phyloP scores from a whole-genome alignment of 2,329 filamentous ascomycete species.

The Macrophomina pseudophaseolina region DNA sequence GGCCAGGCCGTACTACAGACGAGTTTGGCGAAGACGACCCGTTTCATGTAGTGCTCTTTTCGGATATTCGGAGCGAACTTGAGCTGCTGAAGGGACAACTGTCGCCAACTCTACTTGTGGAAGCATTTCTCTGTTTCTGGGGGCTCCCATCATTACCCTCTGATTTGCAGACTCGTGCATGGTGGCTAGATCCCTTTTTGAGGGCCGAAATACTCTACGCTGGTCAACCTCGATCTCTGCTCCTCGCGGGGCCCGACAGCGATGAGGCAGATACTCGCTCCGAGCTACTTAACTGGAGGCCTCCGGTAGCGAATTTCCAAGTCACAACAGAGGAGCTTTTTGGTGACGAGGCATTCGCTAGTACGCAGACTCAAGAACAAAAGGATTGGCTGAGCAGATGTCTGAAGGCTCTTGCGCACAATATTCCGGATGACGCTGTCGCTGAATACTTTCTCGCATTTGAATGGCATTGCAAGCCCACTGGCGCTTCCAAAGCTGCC shows the following conservation, averaged over 20 bases:
- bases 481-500: slow-evolving; percentile 69
- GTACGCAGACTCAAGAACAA: slow-evolving; percentile 36
- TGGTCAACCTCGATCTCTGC: neutral
- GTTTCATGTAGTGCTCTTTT: slow-evolving; percentile 79
- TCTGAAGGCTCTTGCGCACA: slow-evolving; percentile 63
- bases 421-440: slow-evolving; percentile 53
- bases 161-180: slow-evolving; percentile 35
- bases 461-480: slow-evolving; percentile 62
- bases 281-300: neutral
- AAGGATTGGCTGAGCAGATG: slow-evolving; percentile 57
- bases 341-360: neutral
- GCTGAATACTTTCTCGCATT: slow-evolving; percentile 75
- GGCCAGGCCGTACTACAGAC: slow-evolving; percentile 77
- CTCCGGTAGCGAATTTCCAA: neutral
- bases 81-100: slow-evolving; percentile 46
- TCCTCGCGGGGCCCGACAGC: neutral
- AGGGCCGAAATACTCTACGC: slow-evolving; percentile 40
- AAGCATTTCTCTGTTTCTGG: slow-evolving; percentile 64
- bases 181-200: slow-evolving; percentile 61
- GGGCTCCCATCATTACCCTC: slow-evolving; percentile 55
- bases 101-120: slow-evolving; percentile 59
- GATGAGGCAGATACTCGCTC: neutral
- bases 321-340: slow-evolving; percentile 28
- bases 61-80: slow-evolving; percentile 72
- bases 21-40: slow-evolving; percentile 79